These are phyloP conservation scores for Pisolithus tinctorius DNA, from an alignment of 768 basidiomycete genomes.

Conservation along the genomic window DNA sequence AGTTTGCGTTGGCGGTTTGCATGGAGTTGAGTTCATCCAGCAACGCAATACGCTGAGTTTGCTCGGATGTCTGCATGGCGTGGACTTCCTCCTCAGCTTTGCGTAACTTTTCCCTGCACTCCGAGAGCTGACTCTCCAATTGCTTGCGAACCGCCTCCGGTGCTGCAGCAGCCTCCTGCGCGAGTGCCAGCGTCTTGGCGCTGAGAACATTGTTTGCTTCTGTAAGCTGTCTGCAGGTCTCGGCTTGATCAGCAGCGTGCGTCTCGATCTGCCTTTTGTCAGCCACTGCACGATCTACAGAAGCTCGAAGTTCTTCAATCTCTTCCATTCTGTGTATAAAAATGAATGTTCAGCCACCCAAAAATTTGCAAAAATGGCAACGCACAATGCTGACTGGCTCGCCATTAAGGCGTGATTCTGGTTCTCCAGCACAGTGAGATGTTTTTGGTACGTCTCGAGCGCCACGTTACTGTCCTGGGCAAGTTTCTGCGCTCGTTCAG, in stretches of 20 bases:
- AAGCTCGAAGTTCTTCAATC: constrained; percentile 49
- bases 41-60: constrained; percentile 74
- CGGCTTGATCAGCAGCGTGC: constrained; percentile 64
- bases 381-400: constrained; percentile 54
- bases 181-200: constrained; percentile 52
- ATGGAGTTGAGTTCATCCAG: constrained; percentile 83
- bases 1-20: constrained; percentile 68
- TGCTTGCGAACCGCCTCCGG: constrained; percentile 49
- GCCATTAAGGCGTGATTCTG: constrained; percentile 49
- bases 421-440: constrained; percentile 75
- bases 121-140: constrained; percentile 57
- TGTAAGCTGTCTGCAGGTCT: constrained; percentile 63
- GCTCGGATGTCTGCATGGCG: constrained; percentile 61
- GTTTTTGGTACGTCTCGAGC: constrained; percentile 87
- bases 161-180: constrained; percentile 31
- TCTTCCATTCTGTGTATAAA: constrained; percentile 53
- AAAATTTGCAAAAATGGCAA: background rate
- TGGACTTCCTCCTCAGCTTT: constrained; percentile 65
- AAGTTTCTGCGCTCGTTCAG: constrained; percentile 85
- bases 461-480: constrained; percentile 75
- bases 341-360: constrained; percentile 1
- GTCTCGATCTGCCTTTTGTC: constrained; percentile 70
- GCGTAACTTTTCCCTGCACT: constrained; percentile 53
- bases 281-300: constrained; percentile 48
- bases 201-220: constrained; percentile 77